A percentile compares a stretch with the other conserved stretches of the same genome.
These are phyloP conservation scores for Pouteria campechiana DNA, from an alignment of 179 eudicot species.

Conservation along the genomic window DNA sequence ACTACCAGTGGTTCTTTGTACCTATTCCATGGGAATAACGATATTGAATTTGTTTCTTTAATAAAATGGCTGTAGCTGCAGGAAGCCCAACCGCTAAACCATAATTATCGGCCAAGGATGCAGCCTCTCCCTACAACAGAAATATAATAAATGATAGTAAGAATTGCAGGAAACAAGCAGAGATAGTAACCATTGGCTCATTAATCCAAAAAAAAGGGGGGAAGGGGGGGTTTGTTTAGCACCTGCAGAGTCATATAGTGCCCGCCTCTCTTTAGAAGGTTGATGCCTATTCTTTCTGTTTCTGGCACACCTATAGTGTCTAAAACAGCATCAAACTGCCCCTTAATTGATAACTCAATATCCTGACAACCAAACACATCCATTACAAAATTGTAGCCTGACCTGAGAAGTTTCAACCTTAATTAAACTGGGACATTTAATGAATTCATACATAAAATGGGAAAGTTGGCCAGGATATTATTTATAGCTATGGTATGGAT, in stretches of 20 bases:
- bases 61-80: conserved; percentile 51
- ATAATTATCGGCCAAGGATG: conserved; percentile 68
- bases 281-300: conserved; percentile 71
- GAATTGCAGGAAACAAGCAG: not conserved
- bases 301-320: conserved; percentile 84
- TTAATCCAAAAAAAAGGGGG: not conserved
- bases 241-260: conserved; percentile 99
- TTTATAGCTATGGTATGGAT: no score
- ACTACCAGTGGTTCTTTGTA: conserved; percentile 10
- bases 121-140: conserved; percentile 74
- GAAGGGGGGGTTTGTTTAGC: not conserved
- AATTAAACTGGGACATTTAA: no score
- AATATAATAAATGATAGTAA: no score
- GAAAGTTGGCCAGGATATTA: no score
- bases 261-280: conserved; percentile 78
- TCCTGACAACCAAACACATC: conserved; percentile 31
- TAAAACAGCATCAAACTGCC: conserved; percentile 82
- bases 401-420: not conserved
- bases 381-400: not conserved
- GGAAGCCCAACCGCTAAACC: conserved; percentile 83
- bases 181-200: not conserved
- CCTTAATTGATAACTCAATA: conserved; percentile 54
- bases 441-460: no score
- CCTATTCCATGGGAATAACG: conserved; percentile 88
- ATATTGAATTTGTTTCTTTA: conserved; percentile 73